These are phyloP conservation scores for Paraconiothyrium brasiliense DNA, from an alignment of 2,329 filamentous ascomycete genomes.

Conservation along the genomic window DNA sequence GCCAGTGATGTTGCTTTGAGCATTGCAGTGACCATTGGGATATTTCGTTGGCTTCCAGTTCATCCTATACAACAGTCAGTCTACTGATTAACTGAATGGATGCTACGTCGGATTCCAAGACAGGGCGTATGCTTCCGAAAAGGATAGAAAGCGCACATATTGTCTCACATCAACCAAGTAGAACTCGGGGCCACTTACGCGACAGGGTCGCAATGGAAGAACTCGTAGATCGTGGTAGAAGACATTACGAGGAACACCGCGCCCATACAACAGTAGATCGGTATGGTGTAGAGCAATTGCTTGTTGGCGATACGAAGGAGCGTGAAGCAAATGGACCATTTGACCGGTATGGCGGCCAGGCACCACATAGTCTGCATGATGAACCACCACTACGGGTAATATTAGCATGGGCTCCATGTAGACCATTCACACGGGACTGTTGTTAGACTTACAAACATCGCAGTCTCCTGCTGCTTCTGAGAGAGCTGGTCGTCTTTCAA, in stretches of 20 bases:
- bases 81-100: conserved; percentile 15
- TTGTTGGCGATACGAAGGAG: conserved; percentile 44
- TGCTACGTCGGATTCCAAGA: background rate
- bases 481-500: conserved; percentile 19
- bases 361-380: conserved; percentile 29
- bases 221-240: conserved; percentile 47
- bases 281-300: conserved; percentile 33
- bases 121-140: background rate
- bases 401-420: background rate
- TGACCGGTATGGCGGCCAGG: conserved; percentile 33
- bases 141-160: too few relatives aligned
- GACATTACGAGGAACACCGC: conserved; percentile 39
- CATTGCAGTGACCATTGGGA: conserved; percentile 22
- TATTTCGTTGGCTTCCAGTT: conserved; percentile 36
- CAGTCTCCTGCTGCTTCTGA: conserved; percentile 17
- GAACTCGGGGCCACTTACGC: conserved; percentile 14
- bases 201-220: conserved; percentile 37
- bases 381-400: conserved; percentile 22
- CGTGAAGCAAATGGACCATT: conserved; percentile 47
- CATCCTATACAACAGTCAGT: conserved; percentile 29
- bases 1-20: conserved; percentile 24
- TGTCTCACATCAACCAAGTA: background rate
- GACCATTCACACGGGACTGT: too few relatives aligned
- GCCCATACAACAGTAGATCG: conserved; percentile 37
- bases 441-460: conserved; percentile 25